Evolutionary conservation across 768 basidiomycete species (phyloP), one percentile per base, ranked within the genome.

Genomic region (Mycena chlorophos): DNA sequence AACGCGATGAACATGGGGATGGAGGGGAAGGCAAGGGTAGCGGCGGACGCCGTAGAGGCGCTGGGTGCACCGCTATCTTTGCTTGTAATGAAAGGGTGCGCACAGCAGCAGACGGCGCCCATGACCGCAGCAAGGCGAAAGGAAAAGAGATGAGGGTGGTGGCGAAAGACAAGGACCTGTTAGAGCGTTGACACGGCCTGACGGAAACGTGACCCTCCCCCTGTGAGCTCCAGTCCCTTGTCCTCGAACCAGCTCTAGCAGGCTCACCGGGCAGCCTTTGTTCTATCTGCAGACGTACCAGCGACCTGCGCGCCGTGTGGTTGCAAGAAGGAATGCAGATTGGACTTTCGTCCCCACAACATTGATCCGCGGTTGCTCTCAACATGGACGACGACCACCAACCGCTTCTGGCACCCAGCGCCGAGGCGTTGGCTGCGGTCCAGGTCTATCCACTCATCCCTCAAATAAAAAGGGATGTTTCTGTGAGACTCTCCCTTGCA

Each of bases 401-500:
- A 10, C 58, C 65, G 51, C 62, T 81, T 65, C 69, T 85, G 10
- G 81, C 82, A 14, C 85, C 86, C 4, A 78, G 82, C 1, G 75
- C 78, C 42, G 86, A 85, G 48, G 72, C 75, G 57, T 68, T 89
- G 8, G 81, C 82, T 5, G 74, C 84, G 2, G 76, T 89, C 63
- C 84, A 82, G 63, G 90, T 93, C 30, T 93, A 88, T 68, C 90
- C 90, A n/a, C 76, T 91, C 23, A 89, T 93, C 58, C 84, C 84
- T 20, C 78, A 82, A 56, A 65, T 93, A 40, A 88, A 85, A 66
- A 81, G 75, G 53, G 89, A 92, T 69, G 78, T 87, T 20, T 77
- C 75, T 14, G 90, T 90, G 66, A 68, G 86, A 74, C 46, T 40
- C 38, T 47, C 25, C 30, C 26, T n/a, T 53, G 30, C 56, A 34